phyloP scores from a whole-genome alignment of 345 rosid genomes.

The Arabidopsis suecica region DNA sequence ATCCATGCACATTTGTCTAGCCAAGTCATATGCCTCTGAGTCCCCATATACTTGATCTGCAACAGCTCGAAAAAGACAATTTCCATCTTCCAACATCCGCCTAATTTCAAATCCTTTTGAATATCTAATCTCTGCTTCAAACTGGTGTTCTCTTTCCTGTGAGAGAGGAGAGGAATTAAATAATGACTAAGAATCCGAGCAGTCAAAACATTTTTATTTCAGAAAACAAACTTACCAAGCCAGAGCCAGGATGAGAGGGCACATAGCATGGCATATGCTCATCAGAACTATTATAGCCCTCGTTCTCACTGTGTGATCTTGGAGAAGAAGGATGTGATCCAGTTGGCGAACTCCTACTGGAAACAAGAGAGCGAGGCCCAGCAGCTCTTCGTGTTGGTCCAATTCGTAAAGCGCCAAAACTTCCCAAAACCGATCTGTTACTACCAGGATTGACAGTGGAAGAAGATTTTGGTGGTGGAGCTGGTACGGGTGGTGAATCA shows the following conservation, averaged over 20 bases:
- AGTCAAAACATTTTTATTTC: background rate
- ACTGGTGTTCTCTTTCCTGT: constrained; percentile 93
- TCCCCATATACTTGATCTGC: constrained; percentile 99
- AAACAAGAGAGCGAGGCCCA: constrained; percentile 73
- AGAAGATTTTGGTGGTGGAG: constrained; percentile 81
- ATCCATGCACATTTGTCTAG: constrained; percentile 94
- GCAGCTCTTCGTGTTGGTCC: constrained; percentile 72
- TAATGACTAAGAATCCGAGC: background rate
- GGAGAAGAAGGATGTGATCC: constrained; percentile 97
- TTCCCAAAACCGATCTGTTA: constrained; percentile 59
- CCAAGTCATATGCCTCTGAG: constrained; percentile 73
- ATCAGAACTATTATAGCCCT: constrained; percentile 99
- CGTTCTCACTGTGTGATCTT: constrained; percentile 84
- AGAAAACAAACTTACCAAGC: constrained; percentile 57
- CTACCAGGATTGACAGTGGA: constrained; percentile 51
- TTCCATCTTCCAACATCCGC: constrained; percentile 97
- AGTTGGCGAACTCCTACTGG: constrained; percentile 80
- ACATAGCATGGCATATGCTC: constrained; percentile 84
- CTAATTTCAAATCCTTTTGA: constrained; percentile 82
- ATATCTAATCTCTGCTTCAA: constrained; percentile 84
- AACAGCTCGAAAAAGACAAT: constrained; percentile 96
- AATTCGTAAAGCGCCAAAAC: constrained; percentile 58
- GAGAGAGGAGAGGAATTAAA: constrained; percentile 28
- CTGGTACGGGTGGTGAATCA: constrained; percentile 84
- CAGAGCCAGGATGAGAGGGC: constrained; percentile 72